These are phyloP conservation scores for Verticillium dahliae DNA, from an alignment of 2,329 filamentous ascomycete genomes.

Conservation along the genomic window DNA sequence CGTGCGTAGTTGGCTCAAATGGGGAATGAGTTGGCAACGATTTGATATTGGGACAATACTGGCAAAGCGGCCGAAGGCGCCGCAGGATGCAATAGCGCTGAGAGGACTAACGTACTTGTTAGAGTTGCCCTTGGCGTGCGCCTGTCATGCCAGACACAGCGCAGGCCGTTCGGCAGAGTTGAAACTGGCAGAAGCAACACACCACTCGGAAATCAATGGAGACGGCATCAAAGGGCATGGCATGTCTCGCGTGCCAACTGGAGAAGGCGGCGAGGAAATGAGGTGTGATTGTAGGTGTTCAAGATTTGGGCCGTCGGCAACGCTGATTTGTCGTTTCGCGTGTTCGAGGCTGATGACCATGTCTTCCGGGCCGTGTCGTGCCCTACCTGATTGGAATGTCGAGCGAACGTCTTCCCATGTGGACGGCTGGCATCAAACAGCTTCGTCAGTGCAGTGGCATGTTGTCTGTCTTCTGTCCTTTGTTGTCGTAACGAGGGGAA, in stretches of 20 bases:
- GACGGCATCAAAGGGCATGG: neutral
- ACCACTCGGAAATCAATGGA: neutral
- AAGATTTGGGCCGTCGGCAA: neutral
- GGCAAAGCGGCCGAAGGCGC: neutral
- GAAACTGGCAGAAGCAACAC: neutral
- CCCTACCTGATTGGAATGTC: neutral
- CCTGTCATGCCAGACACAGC: neutral
- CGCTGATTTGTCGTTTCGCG: neutral
- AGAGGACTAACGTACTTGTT: neutral
- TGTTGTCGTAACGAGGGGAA: neutral
- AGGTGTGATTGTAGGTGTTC: neutral
- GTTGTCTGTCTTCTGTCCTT: neutral
- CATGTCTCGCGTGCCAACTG: neutral
- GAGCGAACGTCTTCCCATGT: neutral
- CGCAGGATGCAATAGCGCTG: neutral
- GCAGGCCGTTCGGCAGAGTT: no score
- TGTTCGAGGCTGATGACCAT: neutral
- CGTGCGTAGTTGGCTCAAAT: neutral
- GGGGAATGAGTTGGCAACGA: neutral
- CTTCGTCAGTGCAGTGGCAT: neutral
- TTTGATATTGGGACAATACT: neutral
- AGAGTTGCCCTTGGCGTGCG: neutral
- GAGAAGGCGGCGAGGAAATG: neutral
- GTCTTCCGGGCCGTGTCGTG: neutral
- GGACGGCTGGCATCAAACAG: neutral